Base-by-base conservation (phyloP, 805 yeast species). In the Candida caryicola region DNA sequence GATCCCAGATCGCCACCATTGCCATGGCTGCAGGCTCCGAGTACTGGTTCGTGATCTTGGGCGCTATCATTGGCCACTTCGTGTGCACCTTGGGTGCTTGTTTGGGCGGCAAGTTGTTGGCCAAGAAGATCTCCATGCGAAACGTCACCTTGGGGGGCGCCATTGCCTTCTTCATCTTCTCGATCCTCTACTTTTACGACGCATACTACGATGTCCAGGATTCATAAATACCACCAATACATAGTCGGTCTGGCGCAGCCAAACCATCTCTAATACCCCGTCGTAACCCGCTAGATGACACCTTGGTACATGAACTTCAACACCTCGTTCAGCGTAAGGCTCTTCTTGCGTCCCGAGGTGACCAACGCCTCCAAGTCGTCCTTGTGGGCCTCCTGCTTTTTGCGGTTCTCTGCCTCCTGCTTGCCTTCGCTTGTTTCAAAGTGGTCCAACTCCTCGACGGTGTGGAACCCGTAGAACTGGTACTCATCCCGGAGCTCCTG, bases 1-100 rank as follows among this genome's bases (percentile, higher is more conserved):
- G 99, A 54, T 89, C 97, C 9, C 99, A 93, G 67, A 88, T 93
- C 39, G 96, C 97, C 31, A 93, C 97, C 23, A 89, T 93, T 53
- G 98, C 98, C 29, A 85, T 93, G 95, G 97, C 98, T 37, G 96
- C 99, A 1, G 96, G 96, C 28, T 81, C 88, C 31, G 85, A 89
- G 60, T 93, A 88, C 65, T 82, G 93, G 90, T 73, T 73, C 49
- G 95, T 90, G 28, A 87, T 91, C 33, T 50, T 81, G 33, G 99
- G 99, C 44, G 95, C 95, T 15, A 78, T 88, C 27, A 60, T 83
- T 30, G 99, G 99, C 23, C 99, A 93, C 62, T 81, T 83, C 7
- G 33, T 85, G 7, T 93, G 98, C 66, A 86, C 97, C 0, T 78
- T 77, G 23, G 77, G 88, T 42, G 98, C 99, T n/a, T 95, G 91